Evolutionary conservation across 257 asterid species (phyloP).

Genomic region (Solanum commersonii): DNA sequence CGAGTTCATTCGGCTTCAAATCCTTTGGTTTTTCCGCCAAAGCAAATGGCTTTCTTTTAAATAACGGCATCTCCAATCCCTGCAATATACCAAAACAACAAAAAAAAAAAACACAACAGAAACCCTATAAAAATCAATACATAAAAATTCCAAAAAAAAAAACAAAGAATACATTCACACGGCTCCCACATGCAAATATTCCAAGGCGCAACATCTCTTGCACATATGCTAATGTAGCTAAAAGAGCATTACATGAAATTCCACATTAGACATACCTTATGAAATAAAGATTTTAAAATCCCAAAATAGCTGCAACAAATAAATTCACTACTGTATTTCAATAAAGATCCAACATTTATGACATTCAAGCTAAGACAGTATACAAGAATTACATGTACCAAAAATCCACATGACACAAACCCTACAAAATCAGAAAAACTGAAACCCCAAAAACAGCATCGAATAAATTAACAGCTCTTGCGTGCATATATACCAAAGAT

Average conservation of each 20-base stretch:
- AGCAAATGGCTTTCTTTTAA: slow-evolving; percentile 57
- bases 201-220: not conserved
- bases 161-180: not conserved
- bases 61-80: slow-evolving; percentile 61
- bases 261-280: not conserved
- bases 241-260: not conserved
- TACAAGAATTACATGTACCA: not conserved
- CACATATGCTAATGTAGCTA: not conserved
- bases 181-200: not conserved
- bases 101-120: not conserved
- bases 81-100: slow-evolving; percentile 8
- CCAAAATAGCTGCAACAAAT: not conserved
- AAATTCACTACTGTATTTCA: not conserved
- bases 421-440: not conserved
- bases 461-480: not conserved
- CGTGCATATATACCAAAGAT: not conserved
- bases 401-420: not conserved
- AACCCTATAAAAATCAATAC: not conserved
- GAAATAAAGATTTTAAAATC: not conserved
- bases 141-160: not conserved
- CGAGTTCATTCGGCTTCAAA: slow-evolving; percentile 61
- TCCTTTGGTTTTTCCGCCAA: slow-evolving; percentile 63
- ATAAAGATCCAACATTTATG: not conserved
- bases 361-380: not conserved
- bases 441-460: not conserved